Evolutionary conservation across 129 eudicot species (phyloP).

Genomic region (Dittrichia graveolens): DNA sequence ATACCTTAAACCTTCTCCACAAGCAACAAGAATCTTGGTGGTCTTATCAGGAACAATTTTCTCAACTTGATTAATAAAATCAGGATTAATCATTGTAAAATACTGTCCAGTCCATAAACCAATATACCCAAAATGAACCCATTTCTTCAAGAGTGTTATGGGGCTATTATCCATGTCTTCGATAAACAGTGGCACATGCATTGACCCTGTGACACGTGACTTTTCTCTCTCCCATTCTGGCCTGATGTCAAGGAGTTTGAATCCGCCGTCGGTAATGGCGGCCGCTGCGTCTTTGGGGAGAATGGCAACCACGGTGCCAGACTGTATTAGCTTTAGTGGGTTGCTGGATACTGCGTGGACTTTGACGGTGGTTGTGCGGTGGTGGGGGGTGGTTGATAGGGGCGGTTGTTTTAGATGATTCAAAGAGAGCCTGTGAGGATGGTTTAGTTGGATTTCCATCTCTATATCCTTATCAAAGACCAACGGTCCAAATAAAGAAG

Average conservation of each 20-base stretch:
- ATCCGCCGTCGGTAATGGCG: conserved; percentile 54
- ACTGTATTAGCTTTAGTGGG: conserved; percentile 67
- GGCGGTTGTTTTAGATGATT: conserved; percentile 36
- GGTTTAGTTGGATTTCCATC: conserved; percentile 62
- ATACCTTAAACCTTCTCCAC: conserved; percentile 97
- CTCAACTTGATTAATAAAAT: conserved; percentile 62
- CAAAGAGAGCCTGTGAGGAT: conserved; percentile 41
- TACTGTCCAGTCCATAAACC: conserved; percentile 90
- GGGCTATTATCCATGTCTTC: conserved; percentile 73
- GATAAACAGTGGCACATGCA: conserved; percentile 89
- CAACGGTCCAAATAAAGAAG: conserved; percentile 16
- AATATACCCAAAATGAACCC: conserved; percentile 98
- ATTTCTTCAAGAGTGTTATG: conserved; percentile 72
- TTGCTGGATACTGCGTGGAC: conserved; percentile 50
- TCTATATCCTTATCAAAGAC: conserved; percentile 30
- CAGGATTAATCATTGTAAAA: conserved; percentile 76
- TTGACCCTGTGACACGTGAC: conserved; percentile 73
- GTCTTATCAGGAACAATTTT: conserved; percentile 63
- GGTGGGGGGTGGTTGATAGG: conserved; percentile 29
- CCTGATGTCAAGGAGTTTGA: conserved; percentile 70
- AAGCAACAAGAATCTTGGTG: conserved; percentile 73
- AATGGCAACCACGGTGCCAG: conserved; percentile 74
- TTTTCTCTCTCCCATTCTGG: conserved; percentile 93
- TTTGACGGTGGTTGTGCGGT: conserved; percentile 38
- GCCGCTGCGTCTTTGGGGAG: conserved; percentile 66